Conservation (phyloP, 2,329 filamentous ascomycete genomes). For the Fusarium tricinctum region DNA sequence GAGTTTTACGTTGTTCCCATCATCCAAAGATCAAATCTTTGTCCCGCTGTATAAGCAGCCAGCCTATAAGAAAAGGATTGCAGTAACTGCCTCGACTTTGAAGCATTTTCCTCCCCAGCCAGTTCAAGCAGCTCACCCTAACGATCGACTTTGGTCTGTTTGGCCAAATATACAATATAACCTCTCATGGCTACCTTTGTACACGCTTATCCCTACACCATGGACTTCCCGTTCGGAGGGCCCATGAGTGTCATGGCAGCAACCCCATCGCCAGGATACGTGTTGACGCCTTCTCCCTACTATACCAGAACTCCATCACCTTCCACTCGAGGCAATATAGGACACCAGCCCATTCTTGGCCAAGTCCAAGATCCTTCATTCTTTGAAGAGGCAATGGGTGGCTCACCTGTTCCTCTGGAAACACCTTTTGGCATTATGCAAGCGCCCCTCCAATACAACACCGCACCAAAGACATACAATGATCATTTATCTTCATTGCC, state of each 20-base stretch:
- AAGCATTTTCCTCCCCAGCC: not conserved
- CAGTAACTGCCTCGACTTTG: not conserved
- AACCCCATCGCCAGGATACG: constrained; percentile 38
- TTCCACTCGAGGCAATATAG: constrained; percentile 34
- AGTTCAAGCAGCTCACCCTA: not conserved
- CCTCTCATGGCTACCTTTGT: constrained; percentile 38
- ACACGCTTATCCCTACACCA: constrained; percentile 37
- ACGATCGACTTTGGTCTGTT: constrained; percentile 17
- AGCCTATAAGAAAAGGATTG: not conserved
- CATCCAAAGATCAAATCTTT: not conserved
- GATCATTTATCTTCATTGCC: constrained; percentile 11
- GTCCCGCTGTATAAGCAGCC: constrained; percentile 4
- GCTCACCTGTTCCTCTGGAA: constrained; percentile 41
- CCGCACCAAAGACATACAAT: constrained; percentile 11
- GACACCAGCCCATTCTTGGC: constrained; percentile 34
- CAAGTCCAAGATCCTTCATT: constrained; percentile 45
- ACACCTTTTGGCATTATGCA: constrained; percentile 37
- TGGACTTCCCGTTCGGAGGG: constrained; percentile 36
- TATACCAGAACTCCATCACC: constrained; percentile 44
- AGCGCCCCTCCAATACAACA: constrained; percentile 33
- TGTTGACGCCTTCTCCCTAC: constrained; percentile 42
- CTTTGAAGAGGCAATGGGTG: constrained; percentile 48
- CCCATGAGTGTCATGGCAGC: constrained; percentile 29
- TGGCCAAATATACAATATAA: not conserved
- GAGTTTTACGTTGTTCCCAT: not conserved